These are phyloP conservation scores for Elasticomyces elasticus DNA, from an alignment of 495 filamentous ascomycete genomes.

Conservation along the genomic window DNA sequence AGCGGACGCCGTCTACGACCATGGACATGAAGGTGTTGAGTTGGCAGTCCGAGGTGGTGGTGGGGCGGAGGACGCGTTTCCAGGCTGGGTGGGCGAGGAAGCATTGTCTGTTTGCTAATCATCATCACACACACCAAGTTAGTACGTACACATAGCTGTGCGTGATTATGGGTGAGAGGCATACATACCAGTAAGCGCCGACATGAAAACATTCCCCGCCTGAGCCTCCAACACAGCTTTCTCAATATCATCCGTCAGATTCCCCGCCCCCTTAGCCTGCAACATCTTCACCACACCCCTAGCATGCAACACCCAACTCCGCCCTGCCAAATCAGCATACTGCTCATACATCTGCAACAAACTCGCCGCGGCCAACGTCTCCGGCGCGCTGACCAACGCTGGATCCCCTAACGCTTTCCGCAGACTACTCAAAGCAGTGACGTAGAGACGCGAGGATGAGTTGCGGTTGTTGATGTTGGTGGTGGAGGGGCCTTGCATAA, in stretches of 20 bases:
- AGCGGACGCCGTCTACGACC: neutral
- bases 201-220: constrained; percentile 3
- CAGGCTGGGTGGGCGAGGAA: constrained; percentile 1
- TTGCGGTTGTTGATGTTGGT: neutral
- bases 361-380: constrained; percentile 6
- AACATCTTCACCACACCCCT: constrained; percentile 7
- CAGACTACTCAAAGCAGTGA: constrained; percentile 1
- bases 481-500: neutral
- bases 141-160: neutral
- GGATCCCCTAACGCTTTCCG: neutral
- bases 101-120: neutral
- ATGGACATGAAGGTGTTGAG: constrained; percentile 2
- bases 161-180: neutral
- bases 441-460: neutral
- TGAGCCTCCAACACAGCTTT: constrained; percentile 5
- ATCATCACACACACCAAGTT: neutral
- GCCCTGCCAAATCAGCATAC: neutral
- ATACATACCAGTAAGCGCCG: neutral
- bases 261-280: neutral
- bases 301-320: neutral
- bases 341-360: constrained; percentile 10
- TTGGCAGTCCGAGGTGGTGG: neutral
- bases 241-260: neutral
- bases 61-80: neutral
- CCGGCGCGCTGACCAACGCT: neutral